A percentile compares a stretch with the other conserved stretches of the same genome.
phyloP scores from a whole-genome alignment of 345 rosid species.

The Barbarea vulgaris region DNA sequence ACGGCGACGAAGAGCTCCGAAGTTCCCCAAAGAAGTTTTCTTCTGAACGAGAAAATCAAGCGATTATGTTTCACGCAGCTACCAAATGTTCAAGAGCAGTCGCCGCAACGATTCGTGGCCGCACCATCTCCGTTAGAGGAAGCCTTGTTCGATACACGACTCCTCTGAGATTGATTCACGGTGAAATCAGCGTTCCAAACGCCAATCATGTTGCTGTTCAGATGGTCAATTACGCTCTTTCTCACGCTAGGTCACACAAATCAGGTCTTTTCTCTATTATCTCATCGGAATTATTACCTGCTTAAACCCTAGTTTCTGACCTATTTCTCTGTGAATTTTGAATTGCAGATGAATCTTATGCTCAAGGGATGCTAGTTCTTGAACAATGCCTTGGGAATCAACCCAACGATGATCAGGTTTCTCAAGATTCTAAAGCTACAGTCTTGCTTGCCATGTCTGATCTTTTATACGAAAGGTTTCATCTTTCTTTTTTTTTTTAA shows the following conservation, averaged over 20 bases:
- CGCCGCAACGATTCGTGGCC: constrained; percentile 25
- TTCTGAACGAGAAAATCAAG: constrained; percentile 5
- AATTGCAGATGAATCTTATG: constrained; percentile 64
- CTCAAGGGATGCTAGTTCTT: constrained; percentile 77
- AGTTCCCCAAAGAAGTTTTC: neutral
- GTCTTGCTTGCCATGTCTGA: constrained; percentile 85
- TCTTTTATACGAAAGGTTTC: constrained; percentile 66
- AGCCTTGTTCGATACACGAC: constrained; percentile 14
- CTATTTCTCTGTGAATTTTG: neutral
- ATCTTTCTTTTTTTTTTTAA: neutral
- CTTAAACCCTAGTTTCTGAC: constrained; percentile 6
- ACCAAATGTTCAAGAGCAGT: constrained; percentile 43
- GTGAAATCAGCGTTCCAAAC: constrained; percentile 45
- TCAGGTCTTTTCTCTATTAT: constrained; percentile 51
- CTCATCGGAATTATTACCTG: neutral
- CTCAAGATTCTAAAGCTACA: constrained; percentile 62
- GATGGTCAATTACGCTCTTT: constrained; percentile 88
- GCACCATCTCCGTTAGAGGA: constrained; percentile 11
- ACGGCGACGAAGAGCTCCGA: constrained; percentile 23
- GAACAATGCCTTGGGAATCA: constrained; percentile 80
- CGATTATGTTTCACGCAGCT: constrained; percentile 53
- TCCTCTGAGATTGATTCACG: constrained; percentile 54
- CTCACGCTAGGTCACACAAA: constrained; percentile 66
- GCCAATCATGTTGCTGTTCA: constrained; percentile 74
- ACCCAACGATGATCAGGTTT: constrained; percentile 48